Base-by-base conservation (phyloP, 2,329 filamentous ascomycete species). In the Thelonectria rubi region DNA sequence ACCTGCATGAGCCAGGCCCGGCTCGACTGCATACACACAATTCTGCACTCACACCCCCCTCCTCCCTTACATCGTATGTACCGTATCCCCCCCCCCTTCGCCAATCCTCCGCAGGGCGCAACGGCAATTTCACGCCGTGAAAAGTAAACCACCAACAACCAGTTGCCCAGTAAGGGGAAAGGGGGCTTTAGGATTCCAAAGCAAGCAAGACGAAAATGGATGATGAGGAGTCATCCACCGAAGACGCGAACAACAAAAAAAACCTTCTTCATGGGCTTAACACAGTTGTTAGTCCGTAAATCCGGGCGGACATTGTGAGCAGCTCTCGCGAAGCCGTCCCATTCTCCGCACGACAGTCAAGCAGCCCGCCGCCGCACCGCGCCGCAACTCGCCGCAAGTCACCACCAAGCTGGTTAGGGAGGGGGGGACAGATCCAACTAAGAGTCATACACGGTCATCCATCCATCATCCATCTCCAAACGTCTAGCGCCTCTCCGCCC, bases 251-350 rank as follows among this genome's bases (percentile, higher is more conserved):
- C 6, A 3, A 39, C 18, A 7, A 2, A 15, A 10, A 20, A 6
- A 34, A 14, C 4, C 4, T 7, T 34, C 32, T 34, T 37, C 7
- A 47, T 55, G 46, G 58, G 46, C 48, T 60, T 60, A 60, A 60
- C 52, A 61, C 55, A 63, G n/a, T 12, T 47, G 30, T 58, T 65
- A 50, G 67, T 62, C 66, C 68, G 68, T 69, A 71, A 70, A 68
- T 68, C 68, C 68, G 68, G 68, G 37, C 46, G 42, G 51, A 48
- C 50, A 54, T 54, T 53, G 40, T 10, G 20, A 17, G 9, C 5
- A 24, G 20, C 8, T 6, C 8, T 4, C 24, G 7, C 7, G 24
- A 7, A 24, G 24, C 14, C 46, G 15, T 14, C 7, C 18, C 26
- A n/a, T 15, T 50, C 47, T 42, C 51, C 51, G 40, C 40, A 46